Percentiles rank a stretch among this genome's conserved stretches.
These are phyloP conservation scores for Fragilariopsis cylindrus DNA, from an alignment of 108 stramenopile species.

Conservation along the genomic window DNA sequence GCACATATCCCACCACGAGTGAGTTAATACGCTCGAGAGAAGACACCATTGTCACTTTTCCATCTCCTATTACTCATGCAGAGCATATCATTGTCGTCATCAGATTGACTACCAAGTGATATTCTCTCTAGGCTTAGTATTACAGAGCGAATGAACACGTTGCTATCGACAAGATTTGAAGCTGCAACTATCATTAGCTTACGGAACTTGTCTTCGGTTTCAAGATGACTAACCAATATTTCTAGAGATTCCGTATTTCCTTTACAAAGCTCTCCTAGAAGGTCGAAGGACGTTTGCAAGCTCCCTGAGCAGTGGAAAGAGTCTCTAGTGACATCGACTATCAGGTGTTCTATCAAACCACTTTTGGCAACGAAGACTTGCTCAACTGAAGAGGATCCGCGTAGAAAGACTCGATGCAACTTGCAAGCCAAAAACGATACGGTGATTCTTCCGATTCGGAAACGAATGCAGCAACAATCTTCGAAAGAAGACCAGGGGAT, in stretches of 20 bases:
- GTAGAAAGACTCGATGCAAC: conserved; percentile 87
- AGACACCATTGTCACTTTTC: conserved; percentile 22
- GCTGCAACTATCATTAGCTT: conserved; percentile 66
- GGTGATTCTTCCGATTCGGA: conserved; percentile 73
- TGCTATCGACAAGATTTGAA: conserved; percentile 86
- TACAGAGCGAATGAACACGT: conserved; percentile 87
- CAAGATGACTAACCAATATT: conserved; percentile 44
- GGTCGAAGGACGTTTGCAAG: conserved; percentile 88
- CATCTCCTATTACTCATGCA: conserved; percentile 4
- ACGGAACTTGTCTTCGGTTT: conserved; percentile 59
- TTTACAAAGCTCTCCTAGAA: conserved; percentile 87
- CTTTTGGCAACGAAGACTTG: conserved; percentile 58
- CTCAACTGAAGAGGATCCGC: conserved; percentile 70
- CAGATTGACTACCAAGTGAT: conserved; percentile 22
- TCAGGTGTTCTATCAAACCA: conserved; percentile 63
- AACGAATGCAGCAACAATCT: conserved; percentile 66
- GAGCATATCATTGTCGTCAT: conserved; percentile 12
- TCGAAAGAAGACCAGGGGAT: conserved; percentile 62
- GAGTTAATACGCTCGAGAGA: conserved; percentile 49
- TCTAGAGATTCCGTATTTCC: conserved; percentile 55
- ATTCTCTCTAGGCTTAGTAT: conserved; percentile 69
- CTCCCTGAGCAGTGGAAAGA: conserved; percentile 69
- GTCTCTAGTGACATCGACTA: conserved; percentile 55
- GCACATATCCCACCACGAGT: conserved; percentile 62
- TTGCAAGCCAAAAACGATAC: conserved; percentile 90